Evolutionary conservation across 768 basidiomycete species (phyloP).

Genomic region (Agaricus blazei): DNA sequence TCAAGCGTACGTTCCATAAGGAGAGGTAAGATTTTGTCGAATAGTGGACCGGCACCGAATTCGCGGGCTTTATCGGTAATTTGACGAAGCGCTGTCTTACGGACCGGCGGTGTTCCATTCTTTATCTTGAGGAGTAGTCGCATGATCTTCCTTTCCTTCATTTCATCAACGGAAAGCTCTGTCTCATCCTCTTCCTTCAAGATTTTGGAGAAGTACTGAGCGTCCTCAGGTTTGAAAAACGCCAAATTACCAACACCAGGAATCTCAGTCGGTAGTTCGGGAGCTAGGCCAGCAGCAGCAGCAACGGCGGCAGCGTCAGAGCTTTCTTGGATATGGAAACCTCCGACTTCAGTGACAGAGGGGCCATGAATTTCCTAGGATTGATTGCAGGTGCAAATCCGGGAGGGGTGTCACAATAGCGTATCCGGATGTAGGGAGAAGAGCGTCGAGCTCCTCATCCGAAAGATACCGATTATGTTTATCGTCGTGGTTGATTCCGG

Average conservation of each 20-base stretch:
- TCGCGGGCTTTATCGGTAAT: constrained; percentile 99
- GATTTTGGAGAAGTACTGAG: constrained; percentile 96
- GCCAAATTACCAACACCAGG: constrained; percentile 95
- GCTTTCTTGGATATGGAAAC: constrained; percentile 96
- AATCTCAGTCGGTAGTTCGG: constrained; percentile 94
- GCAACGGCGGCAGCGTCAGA: constrained; percentile 86
- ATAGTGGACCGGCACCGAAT: constrained; percentile 95
- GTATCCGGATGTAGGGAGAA: constrained; percentile 86
- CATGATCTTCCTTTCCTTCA: constrained; percentile 99
- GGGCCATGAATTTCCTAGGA: constrained; percentile 59
- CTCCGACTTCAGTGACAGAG: constrained; percentile 56
- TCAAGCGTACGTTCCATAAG: constrained; percentile 98
- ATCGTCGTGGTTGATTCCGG: constrained; percentile 85
- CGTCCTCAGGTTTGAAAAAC: constrained; percentile 98
- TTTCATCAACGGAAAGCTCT: constrained; percentile 88
- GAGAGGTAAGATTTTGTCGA: constrained; percentile 96
- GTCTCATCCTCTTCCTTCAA: constrained; percentile 94
- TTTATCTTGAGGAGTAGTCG: constrained; percentile 96
- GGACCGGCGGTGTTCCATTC: constrained; percentile 97
- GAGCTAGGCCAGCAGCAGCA: constrained; percentile 87
- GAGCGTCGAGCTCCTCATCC: constrained; percentile 91
- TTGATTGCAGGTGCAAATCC: constrained; percentile 83
- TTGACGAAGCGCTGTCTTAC: constrained; percentile 95
- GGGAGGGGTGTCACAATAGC: constrained; percentile 89
- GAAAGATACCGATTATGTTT: constrained; percentile 94